Percentiles rank a stretch among this genome's conserved stretches.
Conservation (phyloP, 495 filamentous ascomycete genomes). For the Glutinoglossum americanum region DNA sequence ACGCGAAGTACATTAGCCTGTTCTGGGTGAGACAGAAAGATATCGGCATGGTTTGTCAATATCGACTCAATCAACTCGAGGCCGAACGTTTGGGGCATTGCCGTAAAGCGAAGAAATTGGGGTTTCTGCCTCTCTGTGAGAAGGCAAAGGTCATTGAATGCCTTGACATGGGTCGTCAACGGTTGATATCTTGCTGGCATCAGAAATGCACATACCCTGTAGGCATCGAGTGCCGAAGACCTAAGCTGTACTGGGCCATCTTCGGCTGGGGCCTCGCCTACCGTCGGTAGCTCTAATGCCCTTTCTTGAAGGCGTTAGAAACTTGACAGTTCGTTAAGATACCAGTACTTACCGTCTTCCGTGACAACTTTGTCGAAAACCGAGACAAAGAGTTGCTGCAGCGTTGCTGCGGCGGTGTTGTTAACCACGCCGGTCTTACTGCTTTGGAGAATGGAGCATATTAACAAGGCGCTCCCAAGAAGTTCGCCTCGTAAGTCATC, state of each 20-base stretch:
- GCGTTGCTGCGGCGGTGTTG: slow-evolving; percentile 80
- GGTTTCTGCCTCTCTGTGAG: slow-evolving; percentile 66
- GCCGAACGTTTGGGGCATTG: slow-evolving; percentile 58
- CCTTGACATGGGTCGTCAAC: slow-evolving; percentile 20
- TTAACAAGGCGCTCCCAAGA: slow-evolving; percentile 58
- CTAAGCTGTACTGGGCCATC: slow-evolving; percentile 41
- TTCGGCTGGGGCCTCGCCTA: slow-evolving; percentile 39
- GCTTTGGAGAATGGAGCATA: slow-evolving; percentile 74
- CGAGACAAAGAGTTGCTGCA: slow-evolving; percentile 81
- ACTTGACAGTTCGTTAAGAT: not conserved
- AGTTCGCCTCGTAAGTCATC: slow-evolving; percentile 60
- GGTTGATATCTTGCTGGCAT: not conserved
- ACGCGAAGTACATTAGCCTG: slow-evolving; percentile 56
- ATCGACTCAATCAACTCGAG: slow-evolving; percentile 83
- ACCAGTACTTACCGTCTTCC: slow-evolving; percentile 46
- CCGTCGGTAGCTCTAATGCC: slow-evolving; percentile 26
- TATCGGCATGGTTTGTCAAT: slow-evolving; percentile 57
- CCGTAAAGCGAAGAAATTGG: slow-evolving; percentile 53
- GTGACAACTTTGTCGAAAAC: slow-evolving; percentile 75
- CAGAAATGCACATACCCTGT: slow-evolving; percentile 27
- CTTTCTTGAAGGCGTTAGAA: slow-evolving; percentile 14
- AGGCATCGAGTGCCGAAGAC: slow-evolving; percentile 67
- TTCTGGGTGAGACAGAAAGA: slow-evolving; percentile 61
- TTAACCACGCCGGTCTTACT: slow-evolving; percentile 84
- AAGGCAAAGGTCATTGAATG: slow-evolving; percentile 78